Percentiles rank a stretch among this genome's conserved stretches.
Conservation (phyloP, 805 yeast genomes). For the Citeromyces matritensis region DNA sequence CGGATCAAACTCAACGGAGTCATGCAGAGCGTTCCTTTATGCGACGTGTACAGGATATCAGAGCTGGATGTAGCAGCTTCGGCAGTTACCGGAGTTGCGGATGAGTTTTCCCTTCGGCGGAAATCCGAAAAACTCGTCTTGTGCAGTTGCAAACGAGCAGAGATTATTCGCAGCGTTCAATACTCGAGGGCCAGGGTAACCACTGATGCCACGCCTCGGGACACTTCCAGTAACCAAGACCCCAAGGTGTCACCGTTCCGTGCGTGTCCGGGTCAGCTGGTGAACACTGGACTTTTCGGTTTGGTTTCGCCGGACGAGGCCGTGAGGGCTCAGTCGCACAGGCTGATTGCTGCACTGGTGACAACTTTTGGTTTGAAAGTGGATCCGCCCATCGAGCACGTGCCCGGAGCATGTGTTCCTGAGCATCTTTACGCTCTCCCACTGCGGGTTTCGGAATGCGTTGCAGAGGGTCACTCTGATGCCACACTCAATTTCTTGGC, state of each 20-base stretch:
- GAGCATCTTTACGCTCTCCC: slow-evolving; percentile 50
- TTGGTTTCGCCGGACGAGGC: slow-evolving; percentile 42
- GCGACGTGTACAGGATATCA: slow-evolving; percentile 26
- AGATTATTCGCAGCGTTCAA: slow-evolving; percentile 56
- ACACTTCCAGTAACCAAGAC: no score
- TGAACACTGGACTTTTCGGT: slow-evolving; percentile 55
- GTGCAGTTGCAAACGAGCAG: slow-evolving; percentile 34
- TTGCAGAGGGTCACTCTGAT: slow-evolving; percentile 42
- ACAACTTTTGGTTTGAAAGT: slow-evolving; percentile 41
- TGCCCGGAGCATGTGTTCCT: slow-evolving; percentile 54
- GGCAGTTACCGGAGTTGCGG: slow-evolving; percentile 26
- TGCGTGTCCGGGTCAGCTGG: slow-evolving; percentile 26
- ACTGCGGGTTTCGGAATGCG: slow-evolving; percentile 33
- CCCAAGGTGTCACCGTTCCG: no score
- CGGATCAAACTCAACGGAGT: slow-evolving; percentile 20
- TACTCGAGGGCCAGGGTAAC: slow-evolving; percentile 27
- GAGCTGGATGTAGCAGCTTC: slow-evolving; percentile 25
- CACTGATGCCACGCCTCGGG: no score
- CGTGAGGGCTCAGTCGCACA: slow-evolving; percentile 49
- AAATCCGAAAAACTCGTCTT: slow-evolving; percentile 17
- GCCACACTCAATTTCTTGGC: slow-evolving; percentile 40
- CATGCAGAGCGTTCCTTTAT: slow-evolving; percentile 18
- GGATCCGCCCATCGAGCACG: slow-evolving; percentile 38
- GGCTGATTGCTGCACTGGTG: slow-evolving; percentile 47
- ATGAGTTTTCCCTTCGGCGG: slow-evolving; percentile 27